Conservation (phyloP, 345 rosid genomes). For the Ailanthus altissimus region DNA sequence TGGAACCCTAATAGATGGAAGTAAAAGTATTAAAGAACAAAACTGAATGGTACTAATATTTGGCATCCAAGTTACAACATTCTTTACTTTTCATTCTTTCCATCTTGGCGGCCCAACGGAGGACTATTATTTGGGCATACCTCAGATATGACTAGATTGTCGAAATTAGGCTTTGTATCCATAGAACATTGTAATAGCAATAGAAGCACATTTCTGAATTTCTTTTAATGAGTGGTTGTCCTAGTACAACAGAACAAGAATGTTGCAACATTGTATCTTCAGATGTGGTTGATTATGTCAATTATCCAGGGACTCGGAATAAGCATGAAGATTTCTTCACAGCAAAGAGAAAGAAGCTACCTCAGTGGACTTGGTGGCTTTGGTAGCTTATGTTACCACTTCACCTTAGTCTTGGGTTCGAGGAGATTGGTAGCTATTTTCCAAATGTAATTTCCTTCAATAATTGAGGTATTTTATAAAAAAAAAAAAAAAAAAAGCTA, state of each 20-base stretch:
- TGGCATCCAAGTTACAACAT: neutral
- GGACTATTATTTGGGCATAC: neutral
- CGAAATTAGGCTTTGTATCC: neutral
- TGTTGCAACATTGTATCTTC: conserved; percentile 11
- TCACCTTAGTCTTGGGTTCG: too few relatives aligned
- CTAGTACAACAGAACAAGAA: neutral
- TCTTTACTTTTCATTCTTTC: neutral
- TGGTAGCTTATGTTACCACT: too few relatives aligned
- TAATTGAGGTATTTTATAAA: too few relatives aligned
- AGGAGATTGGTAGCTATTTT: too few relatives aligned
- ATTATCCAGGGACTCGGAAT: conserved; percentile 42
- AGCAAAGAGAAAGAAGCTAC: conserved; percentile 56
- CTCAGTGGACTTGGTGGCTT: too few relatives aligned
- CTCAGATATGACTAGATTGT: neutral
- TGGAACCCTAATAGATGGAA: conserved; percentile 15
- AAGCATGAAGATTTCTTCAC: conserved; percentile 45
- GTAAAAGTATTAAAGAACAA: neutral
- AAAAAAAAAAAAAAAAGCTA: conserved; percentile 61
- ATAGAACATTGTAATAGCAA: neutral
- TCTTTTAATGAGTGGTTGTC: neutral
- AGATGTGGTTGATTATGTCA: conserved; percentile 17
- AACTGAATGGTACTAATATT: neutral
- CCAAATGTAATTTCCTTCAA: too few relatives aligned
- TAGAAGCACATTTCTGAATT: neutral
- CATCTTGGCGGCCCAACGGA: neutral